Base-by-base conservation (phyloP, 2,329 filamentous ascomycete genomes). In the Cladophialophora carrionii region DNA sequence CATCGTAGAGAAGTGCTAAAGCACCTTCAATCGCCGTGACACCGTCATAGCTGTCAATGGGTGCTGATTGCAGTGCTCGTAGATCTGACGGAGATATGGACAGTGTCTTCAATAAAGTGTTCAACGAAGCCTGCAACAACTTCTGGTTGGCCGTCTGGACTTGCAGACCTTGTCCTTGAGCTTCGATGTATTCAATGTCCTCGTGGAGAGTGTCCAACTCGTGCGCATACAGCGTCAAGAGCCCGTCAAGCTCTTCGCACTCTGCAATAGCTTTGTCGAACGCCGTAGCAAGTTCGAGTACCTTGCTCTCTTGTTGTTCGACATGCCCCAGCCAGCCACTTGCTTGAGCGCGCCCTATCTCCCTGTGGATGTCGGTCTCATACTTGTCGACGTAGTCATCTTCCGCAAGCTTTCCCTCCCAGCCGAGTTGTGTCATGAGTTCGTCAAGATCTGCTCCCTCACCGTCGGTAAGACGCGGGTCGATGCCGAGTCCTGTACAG, bases 141-240 rank as follows among this genome's bases (percentile, higher is more conserved):
- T 96, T 96, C 76, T 99, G 95, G 73, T 99, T 99, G 48, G 95
- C 92, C 22, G 94, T 94, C 78, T 98, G 95, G 6, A 99, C 94
- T 74, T 99, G 95, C 54, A 99, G 81, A 81, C 95, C 95, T 78
- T 99, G 94, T 6, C 92, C 93, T 77, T 99, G 95, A 1, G 95
- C 92, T 79, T 99, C 95, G 70, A 99, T 98, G 75, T 96, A 98
- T 3, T 92, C 89, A 72, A 99, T 96, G 73, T 99, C 95, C 57
- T 98, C 94, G 63, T 93, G 92, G 32, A 99, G 83, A 56, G 93
- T 98, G 90, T 96, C 92, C 67, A 99, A 83, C 77, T 99, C 95
- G 29, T 98, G 95, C 54, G 91, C 91, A 77, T 99, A 99, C 37
- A 99, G 80, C 0, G 95, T 99, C 59, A 99, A 81, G 46, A 99